phyloP scores from a whole-genome alignment of 305 asterid genomes.

The Solanum aculeatissimum region DNA sequence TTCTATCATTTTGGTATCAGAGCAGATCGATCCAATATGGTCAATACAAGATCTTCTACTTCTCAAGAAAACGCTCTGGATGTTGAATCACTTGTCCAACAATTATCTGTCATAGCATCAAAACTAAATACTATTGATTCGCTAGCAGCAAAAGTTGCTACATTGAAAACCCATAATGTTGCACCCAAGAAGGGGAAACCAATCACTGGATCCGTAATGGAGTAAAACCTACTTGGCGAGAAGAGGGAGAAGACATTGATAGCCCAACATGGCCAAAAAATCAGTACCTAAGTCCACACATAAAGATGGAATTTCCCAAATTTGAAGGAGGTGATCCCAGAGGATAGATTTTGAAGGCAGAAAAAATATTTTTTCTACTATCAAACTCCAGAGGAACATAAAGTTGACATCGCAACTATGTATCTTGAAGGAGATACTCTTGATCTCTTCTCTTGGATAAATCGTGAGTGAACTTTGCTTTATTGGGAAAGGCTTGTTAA shows the following conservation, averaged over 20 bases:
- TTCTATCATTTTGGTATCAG: background rate
- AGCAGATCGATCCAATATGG: background rate
- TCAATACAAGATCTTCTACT: background rate
- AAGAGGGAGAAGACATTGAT: background rate
- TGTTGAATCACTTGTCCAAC: background rate
- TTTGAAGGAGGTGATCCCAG: background rate
- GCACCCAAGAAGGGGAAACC: background rate
- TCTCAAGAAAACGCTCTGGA: background rate
- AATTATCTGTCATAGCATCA: background rate
- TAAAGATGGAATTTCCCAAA: background rate
- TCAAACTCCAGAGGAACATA: background rate
- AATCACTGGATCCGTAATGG: background rate
- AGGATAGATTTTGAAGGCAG: background rate
- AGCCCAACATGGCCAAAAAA: background rate
- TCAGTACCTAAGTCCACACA: background rate
- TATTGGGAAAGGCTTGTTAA: background rate
- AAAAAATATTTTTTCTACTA: background rate
- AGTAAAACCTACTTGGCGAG: background rate
- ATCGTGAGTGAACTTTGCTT: background rate
- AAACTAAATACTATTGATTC: background rate
- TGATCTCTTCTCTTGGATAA: background rate
- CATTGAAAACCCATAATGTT: background rate
- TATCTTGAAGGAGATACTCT: background rate
- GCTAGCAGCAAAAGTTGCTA: background rate
- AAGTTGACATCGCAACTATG: background rate